Evolutionary conservation across 306 rosid genomes (phyloP), one percentile per base, ranked within the genome.

Genomic region (Astragalus glycyphyllos): DNA sequence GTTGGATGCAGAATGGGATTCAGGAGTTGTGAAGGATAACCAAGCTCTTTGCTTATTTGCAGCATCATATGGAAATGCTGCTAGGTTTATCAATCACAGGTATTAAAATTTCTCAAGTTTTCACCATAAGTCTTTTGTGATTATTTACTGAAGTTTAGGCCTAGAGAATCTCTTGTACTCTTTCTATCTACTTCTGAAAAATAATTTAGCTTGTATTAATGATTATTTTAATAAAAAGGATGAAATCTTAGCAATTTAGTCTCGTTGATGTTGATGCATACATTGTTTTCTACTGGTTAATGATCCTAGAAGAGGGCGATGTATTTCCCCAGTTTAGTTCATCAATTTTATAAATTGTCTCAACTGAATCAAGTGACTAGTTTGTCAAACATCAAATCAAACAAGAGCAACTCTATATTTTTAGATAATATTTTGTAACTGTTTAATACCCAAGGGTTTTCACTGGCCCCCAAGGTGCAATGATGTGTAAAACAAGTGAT

Each of bases 41-140:
- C 82, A 89, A 74, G 89, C 97, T 76, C 92, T 94, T 20, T 89
- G 95, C 81, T 86, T 91, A 82, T 96, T 89, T 75, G 91, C 97
- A 23, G 81, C 95, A 66, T 75, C 83, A n/a, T 91, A 81, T 79
- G 96, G 96, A 68, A 94, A 94, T 75, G 84, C 80, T 75, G 95
- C 97, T 50, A 87, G 97, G 75, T 90, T 94, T 72, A 90, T 94
- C 57, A 94, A 94, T 75, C 98, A 94, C 83, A 89, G 97, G 98
- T 94, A 87, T 34, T 69, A 20, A 17, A 76, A 11, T 63, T 75
- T 63, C 73, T 17, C 45, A 42, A 6, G 57, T 50, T 82, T 67
- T 67, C 63, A 46, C 16, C 13, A 10, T 12, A 29, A 68, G 40
- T 63, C 45, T 40, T 72, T 46, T 50, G 47, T 58, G 17, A 72